These are phyloP conservation scores for Cyberlindnera amylophila DNA, from an alignment of 805 yeast species.

Conservation along the genomic window DNA sequence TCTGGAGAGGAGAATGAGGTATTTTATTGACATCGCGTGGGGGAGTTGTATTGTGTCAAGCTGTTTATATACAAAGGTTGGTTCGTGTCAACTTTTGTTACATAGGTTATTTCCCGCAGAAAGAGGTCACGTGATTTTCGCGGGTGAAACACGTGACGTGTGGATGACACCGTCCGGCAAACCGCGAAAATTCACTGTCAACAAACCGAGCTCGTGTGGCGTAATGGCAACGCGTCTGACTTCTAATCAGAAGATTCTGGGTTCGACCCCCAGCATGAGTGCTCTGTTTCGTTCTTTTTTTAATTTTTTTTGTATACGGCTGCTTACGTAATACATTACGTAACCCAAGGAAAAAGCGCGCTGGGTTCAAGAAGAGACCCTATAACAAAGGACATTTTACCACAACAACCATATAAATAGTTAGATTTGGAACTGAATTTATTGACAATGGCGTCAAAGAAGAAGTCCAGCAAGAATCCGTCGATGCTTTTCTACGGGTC, in stretches of 20 bases:
- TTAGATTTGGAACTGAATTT: no score
- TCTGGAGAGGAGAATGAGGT: slow-evolving; percentile 76
- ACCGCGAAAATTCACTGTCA: not conserved
- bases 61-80: no score
- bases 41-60: no score
- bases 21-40: slow-evolving; percentile 45
- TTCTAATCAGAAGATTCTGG: slow-evolving; percentile 52
- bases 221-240: slow-evolving; percentile 56
- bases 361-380: no score
- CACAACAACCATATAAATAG: no score
- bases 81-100: no score
- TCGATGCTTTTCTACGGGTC: slow-evolving; percentile 42
- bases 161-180: not conserved
- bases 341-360: no score
- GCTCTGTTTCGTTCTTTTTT: slow-evolving; percentile 25
- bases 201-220: slow-evolving; percentile 43
- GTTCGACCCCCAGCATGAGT: slow-evolving; percentile 55
- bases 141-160: not conserved
- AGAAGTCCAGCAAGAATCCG: slow-evolving; percentile 26
- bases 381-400: no score
- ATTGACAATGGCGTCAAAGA: slow-evolving; percentile 2
- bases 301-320: not conserved
- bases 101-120: no score
- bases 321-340: not conserved
- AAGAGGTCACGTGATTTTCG: no score